phyloP scores from a whole-genome alignment of 208 protist genomes.

The Tetramitus jugosus region DNA sequence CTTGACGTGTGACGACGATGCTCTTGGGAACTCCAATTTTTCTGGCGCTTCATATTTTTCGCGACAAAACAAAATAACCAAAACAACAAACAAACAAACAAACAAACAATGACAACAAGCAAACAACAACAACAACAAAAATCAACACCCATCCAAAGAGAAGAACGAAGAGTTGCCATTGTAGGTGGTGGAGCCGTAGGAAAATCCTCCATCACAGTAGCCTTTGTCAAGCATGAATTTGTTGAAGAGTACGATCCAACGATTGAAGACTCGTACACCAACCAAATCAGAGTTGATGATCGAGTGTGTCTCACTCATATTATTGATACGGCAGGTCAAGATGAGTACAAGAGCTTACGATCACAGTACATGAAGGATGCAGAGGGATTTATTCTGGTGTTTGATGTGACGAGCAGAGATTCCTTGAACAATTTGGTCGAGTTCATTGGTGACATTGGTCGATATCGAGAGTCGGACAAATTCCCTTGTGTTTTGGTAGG shows the following conservation, averaged over 20 bases:
- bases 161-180: not conserved
- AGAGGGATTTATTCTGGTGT: constrained; percentile 55
- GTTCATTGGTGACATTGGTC: constrained; percentile 41
- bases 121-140: too few relatives aligned
- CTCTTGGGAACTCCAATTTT: too few relatives aligned
- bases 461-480: constrained; percentile 43
- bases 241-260: constrained; percentile 37
- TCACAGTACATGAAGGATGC: constrained; percentile 41
- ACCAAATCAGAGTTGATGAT: too few relatives aligned
- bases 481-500: constrained; percentile 46
- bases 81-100: too few relatives aligned
- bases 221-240: not conserved
- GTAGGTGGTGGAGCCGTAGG: not conserved
- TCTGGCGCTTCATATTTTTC: too few relatives aligned
- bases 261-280: too few relatives aligned
- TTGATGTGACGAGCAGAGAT: constrained; percentile 35
- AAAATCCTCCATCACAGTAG: not conserved
- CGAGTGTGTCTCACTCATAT: too few relatives aligned
- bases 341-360: constrained; percentile 46
- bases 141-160: not conserved
- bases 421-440: constrained; percentile 48
- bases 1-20: too few relatives aligned
- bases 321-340: constrained; percentile 36
- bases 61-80: too few relatives aligned
- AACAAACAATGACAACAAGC: too few relatives aligned